A percentile compares a stretch with the other conserved stretches of the same genome.
Conservation (phyloP, 2,329 filamentous ascomycete species). For the Aspergillus glaucus region DNA sequence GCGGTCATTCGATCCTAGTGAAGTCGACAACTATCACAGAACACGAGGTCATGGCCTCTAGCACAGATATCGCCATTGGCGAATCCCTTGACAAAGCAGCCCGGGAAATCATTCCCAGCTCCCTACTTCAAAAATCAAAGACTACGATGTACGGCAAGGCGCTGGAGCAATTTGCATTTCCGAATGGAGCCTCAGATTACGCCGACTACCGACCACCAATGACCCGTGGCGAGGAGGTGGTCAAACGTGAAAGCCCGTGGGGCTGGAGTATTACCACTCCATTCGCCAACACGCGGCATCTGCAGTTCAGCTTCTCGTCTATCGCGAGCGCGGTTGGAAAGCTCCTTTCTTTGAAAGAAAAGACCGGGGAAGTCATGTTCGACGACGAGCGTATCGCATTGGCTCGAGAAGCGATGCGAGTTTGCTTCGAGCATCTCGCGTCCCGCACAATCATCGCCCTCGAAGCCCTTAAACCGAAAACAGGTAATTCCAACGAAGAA, state of each 20-base stretch:
- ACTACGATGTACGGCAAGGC: slow-evolving; percentile 73
- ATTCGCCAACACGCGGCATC: slow-evolving; percentile 51
- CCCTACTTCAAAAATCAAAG: slow-evolving; percentile 48
- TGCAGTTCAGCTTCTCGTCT: slow-evolving; percentile 70
- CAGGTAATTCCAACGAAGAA: slow-evolving; percentile 11
- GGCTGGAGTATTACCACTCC: slow-evolving; percentile 67
- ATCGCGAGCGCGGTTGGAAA: slow-evolving; percentile 60
- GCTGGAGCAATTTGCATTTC: slow-evolving; percentile 75
- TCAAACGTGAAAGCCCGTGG: slow-evolving; percentile 45
- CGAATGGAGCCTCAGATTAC: slow-evolving; percentile 35
- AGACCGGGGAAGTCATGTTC: slow-evolving; percentile 33
- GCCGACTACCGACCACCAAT: slow-evolving; percentile 53
- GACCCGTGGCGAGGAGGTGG: slow-evolving; percentile 54
- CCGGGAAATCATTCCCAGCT: slow-evolving; percentile 63
- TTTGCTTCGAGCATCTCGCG: slow-evolving; percentile 81
- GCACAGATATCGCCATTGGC: slow-evolving; percentile 78
- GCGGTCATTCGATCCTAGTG: slow-evolving; percentile 84
- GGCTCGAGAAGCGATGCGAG: slow-evolving; percentile 67
- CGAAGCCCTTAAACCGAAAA: slow-evolving; percentile 27
- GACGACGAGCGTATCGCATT: slow-evolving; percentile 60
- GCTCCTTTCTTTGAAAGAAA: slow-evolving; percentile 40
- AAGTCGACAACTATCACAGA: slow-evolving; percentile 61
- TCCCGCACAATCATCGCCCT: slow-evolving; percentile 68
- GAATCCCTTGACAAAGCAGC: slow-evolving; percentile 86
- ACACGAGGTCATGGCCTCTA: slow-evolving; percentile 67